These are phyloP conservation scores for Mollisiaceae sp. DNA, from an alignment of 2,329 filamentous ascomycete genomes.

Conservation along the genomic window DNA sequence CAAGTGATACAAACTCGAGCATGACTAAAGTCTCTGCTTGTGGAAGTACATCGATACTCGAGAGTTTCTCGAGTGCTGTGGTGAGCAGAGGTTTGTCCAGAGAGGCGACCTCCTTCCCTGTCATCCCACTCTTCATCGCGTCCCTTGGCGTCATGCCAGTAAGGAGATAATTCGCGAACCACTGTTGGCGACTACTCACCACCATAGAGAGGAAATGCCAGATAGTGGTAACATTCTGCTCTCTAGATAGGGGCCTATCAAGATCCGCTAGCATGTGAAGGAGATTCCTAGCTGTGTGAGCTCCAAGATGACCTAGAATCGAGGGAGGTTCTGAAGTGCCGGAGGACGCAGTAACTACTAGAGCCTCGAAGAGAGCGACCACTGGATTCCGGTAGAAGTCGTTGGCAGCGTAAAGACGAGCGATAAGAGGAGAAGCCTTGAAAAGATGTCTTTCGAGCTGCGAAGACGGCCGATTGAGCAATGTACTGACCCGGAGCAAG, in stretches of 20 bases:
- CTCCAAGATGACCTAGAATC: constrained; percentile 85
- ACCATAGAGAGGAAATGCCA: constrained; percentile 90
- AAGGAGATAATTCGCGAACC: constrained; percentile 91
- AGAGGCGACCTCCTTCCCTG: constrained; percentile 50
- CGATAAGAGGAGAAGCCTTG: constrained; percentile 77
- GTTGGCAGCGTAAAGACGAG: constrained; percentile 74
- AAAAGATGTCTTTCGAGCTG: constrained; percentile 80
- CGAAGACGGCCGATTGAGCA: constrained; percentile 65
- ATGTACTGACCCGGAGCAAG: constrained; percentile 71
- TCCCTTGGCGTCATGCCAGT: constrained; percentile 86
- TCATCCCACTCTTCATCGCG: constrained; percentile 60
- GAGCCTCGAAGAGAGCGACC: constrained; percentile 71
- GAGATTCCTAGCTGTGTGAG: constrained; percentile 83
- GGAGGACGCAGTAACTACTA: constrained; percentile 73
- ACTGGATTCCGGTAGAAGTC: constrained; percentile 69
- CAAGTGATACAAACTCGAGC: constrained; percentile 83
- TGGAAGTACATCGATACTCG: constrained; percentile 66
- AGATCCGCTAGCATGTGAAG: constrained; percentile 77
- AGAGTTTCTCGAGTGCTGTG: constrained; percentile 73
- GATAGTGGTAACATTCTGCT: constrained; percentile 67
- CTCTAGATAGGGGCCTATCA: constrained; percentile 74
- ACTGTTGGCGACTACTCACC: constrained; percentile 89
- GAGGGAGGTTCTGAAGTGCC: constrained; percentile 82
- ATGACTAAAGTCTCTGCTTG: constrained; percentile 73
- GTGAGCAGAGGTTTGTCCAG: constrained; percentile 70